Percentiles rank a stretch among this genome's conserved stretches.
Evolutionary conservation across 208 protist genomes (phyloP).

Genomic region (Vickermania ingenoplastis): DNA sequence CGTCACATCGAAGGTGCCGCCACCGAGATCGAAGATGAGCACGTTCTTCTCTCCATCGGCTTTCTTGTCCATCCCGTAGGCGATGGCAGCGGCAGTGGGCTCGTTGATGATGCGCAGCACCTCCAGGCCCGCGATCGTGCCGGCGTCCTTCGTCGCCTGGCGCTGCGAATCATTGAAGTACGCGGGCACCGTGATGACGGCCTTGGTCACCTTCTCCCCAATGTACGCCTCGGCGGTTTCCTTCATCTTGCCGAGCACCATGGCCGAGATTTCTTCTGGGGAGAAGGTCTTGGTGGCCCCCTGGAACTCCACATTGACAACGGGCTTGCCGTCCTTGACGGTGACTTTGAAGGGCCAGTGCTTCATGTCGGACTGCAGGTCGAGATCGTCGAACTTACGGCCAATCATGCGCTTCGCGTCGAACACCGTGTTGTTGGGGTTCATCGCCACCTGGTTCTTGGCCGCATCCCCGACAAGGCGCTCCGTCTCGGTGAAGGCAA

Average conservation of each 20-base stretch:
- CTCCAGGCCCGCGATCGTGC: conserved; percentile 94
- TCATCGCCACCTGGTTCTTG: conserved; percentile 87
- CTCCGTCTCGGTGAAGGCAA: conserved; percentile 94
- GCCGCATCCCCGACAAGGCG: conserved; percentile 84
- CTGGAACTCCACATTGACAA: conserved; percentile 66
- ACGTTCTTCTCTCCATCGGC: conserved; percentile 88
- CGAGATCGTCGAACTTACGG: conserved; percentile 85
- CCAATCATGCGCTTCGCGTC: conserved; percentile 91
- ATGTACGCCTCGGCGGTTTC: conserved; percentile 91
- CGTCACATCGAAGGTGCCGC: conserved; percentile 98
- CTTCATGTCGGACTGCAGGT: conserved; percentile 94
- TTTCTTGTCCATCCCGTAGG: conserved; percentile 97
- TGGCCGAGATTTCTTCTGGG: conserved; percentile 78
- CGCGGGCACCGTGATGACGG: conserved; percentile 98
- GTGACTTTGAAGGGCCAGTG: conserved; percentile 87
- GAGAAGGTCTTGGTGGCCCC: conserved; percentile 63
- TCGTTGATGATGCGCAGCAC: conserved; percentile 99
- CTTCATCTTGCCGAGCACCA: conserved; percentile 92
- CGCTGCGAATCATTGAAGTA: conserved; percentile 99
- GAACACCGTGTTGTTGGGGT: conserved; percentile 88
- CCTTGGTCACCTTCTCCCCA: conserved; percentile 86
- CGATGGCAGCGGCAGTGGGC: conserved; percentile 99
- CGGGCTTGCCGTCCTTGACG: conserved; percentile 79
- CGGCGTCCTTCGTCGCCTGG: conserved; percentile 99
- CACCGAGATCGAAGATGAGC: conserved; percentile 98